Percentiles rank a stretch among this genome's conserved stretches.
These are phyloP conservation scores for Avena sativa DNA, from an alignment of 176 grass and related monocot genomes.

Conservation along the genomic window DNA sequence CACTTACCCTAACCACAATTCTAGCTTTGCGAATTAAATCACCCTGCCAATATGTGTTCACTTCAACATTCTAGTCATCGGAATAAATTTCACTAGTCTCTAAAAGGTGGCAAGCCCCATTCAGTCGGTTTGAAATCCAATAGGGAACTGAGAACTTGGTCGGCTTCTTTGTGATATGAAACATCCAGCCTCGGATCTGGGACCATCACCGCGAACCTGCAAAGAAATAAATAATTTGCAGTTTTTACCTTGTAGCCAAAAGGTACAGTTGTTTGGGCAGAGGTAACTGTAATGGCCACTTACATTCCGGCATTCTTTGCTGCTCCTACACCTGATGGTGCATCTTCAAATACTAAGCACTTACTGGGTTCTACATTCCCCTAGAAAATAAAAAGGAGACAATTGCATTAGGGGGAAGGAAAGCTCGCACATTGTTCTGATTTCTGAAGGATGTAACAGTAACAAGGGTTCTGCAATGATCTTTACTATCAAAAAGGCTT, in stretches of 20 bases:
- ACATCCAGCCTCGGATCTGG: conserved; percentile 77
- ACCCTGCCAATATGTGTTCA: background rate
- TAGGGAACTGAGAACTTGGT: conserved; percentile 83
- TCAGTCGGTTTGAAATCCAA: conserved; percentile 72
- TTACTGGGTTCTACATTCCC: conserved; percentile 65
- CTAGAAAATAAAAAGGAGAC: conserved; percentile 39
- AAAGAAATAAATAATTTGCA: conserved; percentile 16
- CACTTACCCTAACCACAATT: background rate
- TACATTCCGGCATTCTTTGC: conserved; percentile 94
- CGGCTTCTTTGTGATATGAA: conserved; percentile 84
- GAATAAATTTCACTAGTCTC: conserved; percentile 37
- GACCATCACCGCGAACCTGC: conserved; percentile 83
- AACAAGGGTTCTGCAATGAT: background rate
- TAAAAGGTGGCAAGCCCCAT: conserved; percentile 81
- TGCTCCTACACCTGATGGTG: conserved; percentile 85
- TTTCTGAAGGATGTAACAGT: background rate
- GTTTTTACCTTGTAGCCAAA: background rate
- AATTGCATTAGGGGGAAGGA: conserved; percentile 33
- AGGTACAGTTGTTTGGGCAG: background rate
- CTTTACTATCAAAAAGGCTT: no score
- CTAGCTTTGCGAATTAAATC: background rate
- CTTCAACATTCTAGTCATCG: background rate
- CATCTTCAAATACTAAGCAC: conserved; percentile 93
- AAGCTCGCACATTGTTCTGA: conserved; percentile 14
- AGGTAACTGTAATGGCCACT: conserved; percentile 24